Evolutionary conservation across 1,139 yeast genomes (phyloP).

Genomic region (Keqinozyma sinolaborantium): DNA sequence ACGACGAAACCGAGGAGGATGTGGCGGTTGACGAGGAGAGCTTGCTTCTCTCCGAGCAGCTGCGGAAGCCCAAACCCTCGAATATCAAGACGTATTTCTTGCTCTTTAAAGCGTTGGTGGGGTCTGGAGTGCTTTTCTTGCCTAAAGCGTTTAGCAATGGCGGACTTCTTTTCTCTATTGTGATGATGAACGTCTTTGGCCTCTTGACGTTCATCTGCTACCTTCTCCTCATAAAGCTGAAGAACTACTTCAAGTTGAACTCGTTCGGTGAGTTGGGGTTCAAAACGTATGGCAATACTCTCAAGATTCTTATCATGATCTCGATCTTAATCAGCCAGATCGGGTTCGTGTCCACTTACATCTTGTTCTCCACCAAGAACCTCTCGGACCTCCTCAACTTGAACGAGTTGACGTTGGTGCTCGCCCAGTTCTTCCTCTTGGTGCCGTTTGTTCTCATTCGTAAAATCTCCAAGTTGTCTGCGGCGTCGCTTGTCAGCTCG

Average conservation of each 20-base stretch:
- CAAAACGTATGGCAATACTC: slow-evolving; percentile 55
- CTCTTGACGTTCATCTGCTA: slow-evolving; percentile 69
- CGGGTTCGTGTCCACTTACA: slow-evolving; percentile 77
- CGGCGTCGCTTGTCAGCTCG: slow-evolving; percentile 66
- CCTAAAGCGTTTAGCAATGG: slow-evolving; percentile 77
- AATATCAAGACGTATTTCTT: slow-evolving; percentile 64
- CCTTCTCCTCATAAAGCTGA: slow-evolving; percentile 55
- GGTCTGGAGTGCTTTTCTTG: slow-evolving; percentile 73
- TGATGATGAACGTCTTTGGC: slow-evolving; percentile 56
- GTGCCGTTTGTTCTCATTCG: slow-evolving; percentile 70
- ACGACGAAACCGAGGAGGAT: slow-evolving; percentile 20
- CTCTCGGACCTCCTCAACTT: slow-evolving; percentile 42
- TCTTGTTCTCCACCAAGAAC: slow-evolving; percentile 70
- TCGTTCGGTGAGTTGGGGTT: slow-evolving; percentile 77
- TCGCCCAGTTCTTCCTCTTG: slow-evolving; percentile 54
- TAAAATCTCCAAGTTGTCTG: slow-evolving; percentile 65
- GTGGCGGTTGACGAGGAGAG: slow-evolving; percentile 45
- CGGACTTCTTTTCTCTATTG: slow-evolving; percentile 57
- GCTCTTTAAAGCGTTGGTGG: slow-evolving; percentile 68
- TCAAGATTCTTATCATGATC: slow-evolving; percentile 55
- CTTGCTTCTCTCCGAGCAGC: slow-evolving; percentile 32
- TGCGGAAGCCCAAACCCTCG: slow-evolving; percentile 34
- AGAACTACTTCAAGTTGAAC: slow-evolving; percentile 52
- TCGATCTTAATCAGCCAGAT: slow-evolving; percentile 68
- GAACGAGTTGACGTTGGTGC: slow-evolving; percentile 25